phyloP scores from a whole-genome alignment of 495 filamentous ascomycete species.

The Endocarpon pusillum region DNA sequence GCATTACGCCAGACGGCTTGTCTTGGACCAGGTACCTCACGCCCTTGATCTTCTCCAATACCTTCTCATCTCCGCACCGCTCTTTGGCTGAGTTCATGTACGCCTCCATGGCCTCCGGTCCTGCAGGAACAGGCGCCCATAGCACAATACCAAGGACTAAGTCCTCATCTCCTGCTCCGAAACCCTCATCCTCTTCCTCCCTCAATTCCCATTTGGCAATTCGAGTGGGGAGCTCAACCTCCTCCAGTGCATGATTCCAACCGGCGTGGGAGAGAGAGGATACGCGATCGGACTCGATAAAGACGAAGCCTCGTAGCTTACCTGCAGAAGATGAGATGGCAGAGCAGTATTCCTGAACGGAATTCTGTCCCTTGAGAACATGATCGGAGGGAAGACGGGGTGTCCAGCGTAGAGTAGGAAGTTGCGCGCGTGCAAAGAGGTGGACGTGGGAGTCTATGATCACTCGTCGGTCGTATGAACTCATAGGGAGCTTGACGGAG shows the following conservation, averaged over 20 bases:
- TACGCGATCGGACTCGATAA: conserved; percentile 65
- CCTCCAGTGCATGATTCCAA: conserved; percentile 46
- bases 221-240: conserved; percentile 38
- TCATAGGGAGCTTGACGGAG: no score
- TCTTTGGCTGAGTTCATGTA: conserved; percentile 17
- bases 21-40: conserved; percentile 72
- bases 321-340: conserved; percentile 11
- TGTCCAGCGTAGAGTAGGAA: conserved; percentile 48
- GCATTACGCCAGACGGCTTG: conserved; percentile 19
- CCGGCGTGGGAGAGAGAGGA: conserved; percentile 25
- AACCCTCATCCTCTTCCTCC: conserved; percentile 38
- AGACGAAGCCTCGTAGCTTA: conserved; percentile 49
- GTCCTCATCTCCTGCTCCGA: conserved; percentile 27
- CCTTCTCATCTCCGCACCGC: conserved; percentile 15
- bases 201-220: conserved; percentile 41
- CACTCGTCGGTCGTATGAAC: no score
- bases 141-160: conserved; percentile 52
- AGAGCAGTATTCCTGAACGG: conserved; percentile 38
- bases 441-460: conserved; percentile 82
- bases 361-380: conserved; percentile 42
- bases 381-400: conserved; percentile 17
- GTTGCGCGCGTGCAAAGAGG: conserved; percentile 52
- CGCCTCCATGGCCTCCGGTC: conserved; percentile 11
- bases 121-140: conserved; percentile 62
- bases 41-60: conserved; percentile 40